A percentile compares a stretch with the other conserved stretches of the same genome.
These are phyloP conservation scores for Diaporthe ampelina DNA, from an alignment of 2,329 filamentous ascomycete genomes.

Conservation along the genomic window DNA sequence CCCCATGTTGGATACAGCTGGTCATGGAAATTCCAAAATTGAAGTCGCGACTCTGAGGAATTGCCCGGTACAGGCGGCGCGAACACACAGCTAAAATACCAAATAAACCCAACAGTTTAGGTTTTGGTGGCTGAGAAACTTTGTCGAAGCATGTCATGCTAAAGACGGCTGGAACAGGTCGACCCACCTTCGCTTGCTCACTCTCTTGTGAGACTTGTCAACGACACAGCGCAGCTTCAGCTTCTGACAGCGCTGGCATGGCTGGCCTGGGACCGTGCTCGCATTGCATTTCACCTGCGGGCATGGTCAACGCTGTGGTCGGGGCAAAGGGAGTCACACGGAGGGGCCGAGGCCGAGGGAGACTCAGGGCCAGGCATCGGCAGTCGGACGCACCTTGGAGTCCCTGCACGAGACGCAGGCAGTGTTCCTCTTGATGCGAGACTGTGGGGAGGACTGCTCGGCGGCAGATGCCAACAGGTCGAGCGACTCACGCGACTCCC, in stretches of 20 bases:
- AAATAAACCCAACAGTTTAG: background rate
- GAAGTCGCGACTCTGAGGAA: background rate
- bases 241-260: conserved; percentile 62
- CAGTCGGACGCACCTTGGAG: conserved; percentile 33
- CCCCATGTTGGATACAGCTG: background rate
- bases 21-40: too few relatives aligned
- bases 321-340: background rate
- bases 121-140: background rate
- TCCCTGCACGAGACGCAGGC: conserved; percentile 41
- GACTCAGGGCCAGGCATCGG: background rate
- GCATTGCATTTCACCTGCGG: conserved; percentile 60
- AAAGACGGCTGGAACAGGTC: background rate
- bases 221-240: conserved; percentile 59
- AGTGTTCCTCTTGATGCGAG: conserved; percentile 41
- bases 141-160: background rate
- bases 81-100: background rate
- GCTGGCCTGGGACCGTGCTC: conserved; percentile 54
- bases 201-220: conserved; percentile 62
- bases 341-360: background rate
- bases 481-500: conserved; percentile 40
- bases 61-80: too few relatives aligned
- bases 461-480: conserved; percentile 42
- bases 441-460: conserved; percentile 41
- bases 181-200: conserved; percentile 59
- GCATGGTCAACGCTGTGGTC: background rate